Base-by-base conservation (phyloP, 768 basidiomycete species). In the Chlorophyllum brunneum region DNA sequence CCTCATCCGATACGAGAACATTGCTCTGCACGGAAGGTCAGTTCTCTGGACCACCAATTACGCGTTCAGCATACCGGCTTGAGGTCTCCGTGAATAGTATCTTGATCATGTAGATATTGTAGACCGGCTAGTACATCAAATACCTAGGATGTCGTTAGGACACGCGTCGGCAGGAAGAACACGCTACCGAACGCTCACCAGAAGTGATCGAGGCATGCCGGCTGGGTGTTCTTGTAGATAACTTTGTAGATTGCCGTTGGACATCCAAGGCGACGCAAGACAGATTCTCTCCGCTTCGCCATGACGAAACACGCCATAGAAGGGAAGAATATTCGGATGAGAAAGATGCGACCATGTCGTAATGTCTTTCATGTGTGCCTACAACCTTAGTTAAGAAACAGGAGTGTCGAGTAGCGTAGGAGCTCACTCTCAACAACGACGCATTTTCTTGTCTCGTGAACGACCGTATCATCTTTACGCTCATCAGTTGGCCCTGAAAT, bases 241-340 rank as follows among this genome's bases (percentile, higher is more conserved):
- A 10, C 58, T 42, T 1, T 36, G 23, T 18, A 62, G 39, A 20
- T 51, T 61, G 3, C 61, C 63, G 20, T 62, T 56, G 2, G 39
- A 36, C 22, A 57, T 59, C 58, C 57, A 64, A 5, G 61, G 61
- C 5, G 60, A 61, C 1, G 63, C 54, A 5, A 65, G 31, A n/a
- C 49, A 58, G 1, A 56, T 34, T 22, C 43, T 5, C 8, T 33
- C 27, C 26, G 7, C 9, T 5, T 33, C 38, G 24, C 56, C 36
- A n/a, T 57, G 53, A 18, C 7, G 23, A 36, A 58, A 71, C 9
- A 68, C 45, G 2, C 71, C 69, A 56, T 67, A 64, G 20, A 73
- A 54, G 1, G 69, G 69, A 18, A 73, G 54, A 13, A 73, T 64
- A 27, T 71, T 71, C 0, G 61, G 59, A 48, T 74, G 72, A 0